Percentiles rank a stretch among this genome's conserved stretches.
Conservation (phyloP, 2,329 filamentous ascomycete species). For the Fusarium piperis region DNA sequence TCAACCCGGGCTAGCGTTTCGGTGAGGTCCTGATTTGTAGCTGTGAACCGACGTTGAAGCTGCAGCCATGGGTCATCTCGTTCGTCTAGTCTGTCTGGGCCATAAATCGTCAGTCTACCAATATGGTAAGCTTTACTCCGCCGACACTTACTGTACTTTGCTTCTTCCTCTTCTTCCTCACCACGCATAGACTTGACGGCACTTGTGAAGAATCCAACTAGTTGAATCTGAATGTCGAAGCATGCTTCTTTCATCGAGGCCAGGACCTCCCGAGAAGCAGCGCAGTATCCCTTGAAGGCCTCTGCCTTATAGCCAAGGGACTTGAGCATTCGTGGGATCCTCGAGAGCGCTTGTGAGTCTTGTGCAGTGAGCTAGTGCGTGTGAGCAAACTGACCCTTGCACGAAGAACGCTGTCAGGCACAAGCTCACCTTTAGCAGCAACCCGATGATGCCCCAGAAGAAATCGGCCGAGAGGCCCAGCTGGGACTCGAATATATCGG, state of each 20-base stretch:
- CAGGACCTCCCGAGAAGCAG: slow-evolving; percentile 23
- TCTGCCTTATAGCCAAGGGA: neutral
- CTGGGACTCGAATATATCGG: no score
- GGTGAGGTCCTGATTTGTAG: neutral
- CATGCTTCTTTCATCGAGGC: neutral
- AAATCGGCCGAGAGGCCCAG: no score
- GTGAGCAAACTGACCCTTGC: no score
- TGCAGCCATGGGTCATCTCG: neutral
- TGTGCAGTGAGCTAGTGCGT: neutral
- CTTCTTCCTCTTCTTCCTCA: neutral
- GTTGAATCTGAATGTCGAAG: neutral
- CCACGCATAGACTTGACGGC: neutral
- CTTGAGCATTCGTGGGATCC: neutral
- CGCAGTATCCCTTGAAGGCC: slow-evolving; percentile 45
- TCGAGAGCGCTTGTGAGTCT: neutral
- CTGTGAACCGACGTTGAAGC: neutral
- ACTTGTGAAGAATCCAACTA: neutral
- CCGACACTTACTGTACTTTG: no score
- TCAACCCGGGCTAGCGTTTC: neutral
- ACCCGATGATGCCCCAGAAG: no score
- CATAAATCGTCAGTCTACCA: neutral
- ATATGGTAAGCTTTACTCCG: neutral
- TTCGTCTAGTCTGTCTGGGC: neutral
- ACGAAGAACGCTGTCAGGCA: no score
- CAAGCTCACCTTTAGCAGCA: no score